Percentiles rank a stretch among this genome's conserved stretches.
These are phyloP conservation scores for Cercis canadensis DNA, from an alignment of 306 rosid genomes.

Conservation along the genomic window DNA sequence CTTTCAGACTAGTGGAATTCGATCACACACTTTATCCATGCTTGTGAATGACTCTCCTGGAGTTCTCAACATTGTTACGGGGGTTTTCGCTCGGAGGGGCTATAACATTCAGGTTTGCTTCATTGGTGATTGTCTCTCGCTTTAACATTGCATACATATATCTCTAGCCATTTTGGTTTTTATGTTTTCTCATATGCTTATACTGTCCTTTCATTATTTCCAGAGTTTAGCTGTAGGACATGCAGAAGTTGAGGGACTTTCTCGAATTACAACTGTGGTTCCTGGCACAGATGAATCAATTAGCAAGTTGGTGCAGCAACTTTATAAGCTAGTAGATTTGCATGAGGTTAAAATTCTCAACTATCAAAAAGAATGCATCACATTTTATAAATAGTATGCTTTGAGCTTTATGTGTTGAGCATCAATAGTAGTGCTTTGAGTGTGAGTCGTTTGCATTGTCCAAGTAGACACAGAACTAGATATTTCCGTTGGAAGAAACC, in stretches of 20 bases:
- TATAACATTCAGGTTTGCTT: slow-evolving; percentile 82
- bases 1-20: slow-evolving; percentile 75
- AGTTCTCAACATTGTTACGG: slow-evolving; percentile 76
- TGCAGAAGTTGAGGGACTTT: slow-evolving; percentile 81
- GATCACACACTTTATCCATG: slow-evolving; percentile 83
- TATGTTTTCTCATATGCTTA: slow-evolving; percentile 29
- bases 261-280: slow-evolving; percentile 90
- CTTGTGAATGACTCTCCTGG: slow-evolving; percentile 83
- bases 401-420: slow-evolving; percentile 9
- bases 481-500: too few relatives aligned
- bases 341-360: slow-evolving; percentile 63
- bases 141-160: slow-evolving; percentile 8
- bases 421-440: slow-evolving; percentile 22
- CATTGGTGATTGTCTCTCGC: not conserved
- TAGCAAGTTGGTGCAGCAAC: slow-evolving; percentile 78
- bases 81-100: slow-evolving; percentile 88
- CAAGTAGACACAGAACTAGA: not conserved
- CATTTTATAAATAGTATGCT: slow-evolving; percentile 22
- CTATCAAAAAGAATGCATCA: slow-evolving; percentile 28
- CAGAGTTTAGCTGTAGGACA: slow-evolving; percentile 95
- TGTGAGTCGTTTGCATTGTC: slow-evolving; percentile 22
- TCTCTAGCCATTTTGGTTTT: slow-evolving; percentile 17
- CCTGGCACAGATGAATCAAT: slow-evolving; percentile 87
- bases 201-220: slow-evolving; percentile 30
- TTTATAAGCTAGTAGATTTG: slow-evolving; percentile 71